Conservation (phyloP, 2,329 filamentous ascomycete genomes). For the Endoconidiophora polonica region DNA sequence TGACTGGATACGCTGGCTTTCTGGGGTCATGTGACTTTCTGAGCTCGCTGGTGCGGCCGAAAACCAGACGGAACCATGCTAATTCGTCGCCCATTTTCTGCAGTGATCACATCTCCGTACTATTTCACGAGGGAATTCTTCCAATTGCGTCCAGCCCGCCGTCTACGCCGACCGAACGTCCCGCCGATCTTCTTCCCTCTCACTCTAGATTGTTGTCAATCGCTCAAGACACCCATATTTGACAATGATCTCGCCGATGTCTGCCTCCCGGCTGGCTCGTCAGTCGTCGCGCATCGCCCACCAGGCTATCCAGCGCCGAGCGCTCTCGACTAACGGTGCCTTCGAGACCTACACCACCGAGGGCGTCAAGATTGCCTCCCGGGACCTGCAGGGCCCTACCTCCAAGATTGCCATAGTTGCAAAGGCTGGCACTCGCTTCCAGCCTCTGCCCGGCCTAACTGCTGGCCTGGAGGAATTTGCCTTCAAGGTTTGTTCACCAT, state of each 20-base stretch:
- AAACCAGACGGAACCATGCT: slow-evolving; percentile 14
- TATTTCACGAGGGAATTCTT: slow-evolving; percentile 24
- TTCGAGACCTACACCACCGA: slow-evolving; percentile 76
- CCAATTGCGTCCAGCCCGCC: slow-evolving; percentile 11
- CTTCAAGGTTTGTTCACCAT: slow-evolving; percentile 55
- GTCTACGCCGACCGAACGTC: slow-evolving; percentile 7
- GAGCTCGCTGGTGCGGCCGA: slow-evolving; percentile 9
- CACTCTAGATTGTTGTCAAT: slow-evolving; percentile 29
- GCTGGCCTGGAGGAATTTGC: slow-evolving; percentile 88
- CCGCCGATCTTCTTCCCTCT: slow-evolving; percentile 21
- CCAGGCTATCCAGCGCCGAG: slow-evolving; percentile 30
- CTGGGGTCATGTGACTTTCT: slow-evolving; percentile 6
- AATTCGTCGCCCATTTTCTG: slow-evolving; percentile 9
- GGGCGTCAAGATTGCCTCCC: slow-evolving; percentile 82
- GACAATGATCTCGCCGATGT: slow-evolving; percentile 47
- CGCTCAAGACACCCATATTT: slow-evolving; percentile 29
- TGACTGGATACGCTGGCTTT: slow-evolving; percentile 12
- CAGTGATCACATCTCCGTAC: slow-evolving; percentile 5
- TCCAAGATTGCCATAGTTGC: slow-evolving; percentile 82
- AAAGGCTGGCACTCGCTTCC: slow-evolving; percentile 87
- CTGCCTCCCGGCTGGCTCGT: slow-evolving; percentile 41
- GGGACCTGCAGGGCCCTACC: slow-evolving; percentile 75
- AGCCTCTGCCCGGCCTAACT: slow-evolving; percentile 76
- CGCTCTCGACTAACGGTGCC: slow-evolving; percentile 51
- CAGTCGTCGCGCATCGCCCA: slow-evolving; percentile 41